Evolutionary conservation across 441 rosid species (phyloP).

Genomic region (Arabidopsis hybrid): DNA sequence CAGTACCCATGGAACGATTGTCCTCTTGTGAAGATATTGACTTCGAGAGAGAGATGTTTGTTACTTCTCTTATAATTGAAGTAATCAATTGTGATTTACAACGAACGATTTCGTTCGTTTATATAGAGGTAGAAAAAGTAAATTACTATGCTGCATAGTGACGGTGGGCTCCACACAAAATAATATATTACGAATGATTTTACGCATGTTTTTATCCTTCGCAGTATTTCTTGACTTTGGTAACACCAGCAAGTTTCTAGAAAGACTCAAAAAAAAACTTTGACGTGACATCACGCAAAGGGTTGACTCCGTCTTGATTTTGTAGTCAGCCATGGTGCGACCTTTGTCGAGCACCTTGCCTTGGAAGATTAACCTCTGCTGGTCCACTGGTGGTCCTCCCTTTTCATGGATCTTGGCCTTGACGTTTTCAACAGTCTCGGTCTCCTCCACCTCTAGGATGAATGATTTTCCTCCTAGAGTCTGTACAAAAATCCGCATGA

Average conservation of each 20-base stretch:
- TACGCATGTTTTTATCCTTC: too few species aligned
- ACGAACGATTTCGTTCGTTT: too few species aligned
- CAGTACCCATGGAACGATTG: too few species aligned
- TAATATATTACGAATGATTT: too few species aligned
- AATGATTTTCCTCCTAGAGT: neutral
- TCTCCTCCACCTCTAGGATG: neutral
- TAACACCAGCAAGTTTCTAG: neutral
- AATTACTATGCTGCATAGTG: too few species aligned
- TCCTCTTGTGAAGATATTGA: too few species aligned
- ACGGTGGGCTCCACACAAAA: too few species aligned
- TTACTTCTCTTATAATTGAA: too few species aligned
- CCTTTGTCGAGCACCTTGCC: neutral
- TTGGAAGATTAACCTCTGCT: neutral
- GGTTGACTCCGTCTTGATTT: neutral
- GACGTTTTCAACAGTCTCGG: neutral
- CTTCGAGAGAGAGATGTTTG: too few species aligned
- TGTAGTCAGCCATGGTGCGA: constrained; percentile 13
- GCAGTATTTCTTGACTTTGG: too few species aligned
- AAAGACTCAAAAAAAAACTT: neutral
- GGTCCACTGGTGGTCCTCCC: constrained; percentile 1
- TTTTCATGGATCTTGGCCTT: neutral
- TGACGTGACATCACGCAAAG: neutral
- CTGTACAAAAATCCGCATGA: neutral
- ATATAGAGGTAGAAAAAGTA: too few species aligned
- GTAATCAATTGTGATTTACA: too few species aligned